A percentile compares a stretch with the other conserved stretches of the same genome.
These are phyloP conservation scores for Pseudopyrenochaeta lycopersici DNA, from an alignment of 2,329 filamentous ascomycete species.

Conservation along the genomic window DNA sequence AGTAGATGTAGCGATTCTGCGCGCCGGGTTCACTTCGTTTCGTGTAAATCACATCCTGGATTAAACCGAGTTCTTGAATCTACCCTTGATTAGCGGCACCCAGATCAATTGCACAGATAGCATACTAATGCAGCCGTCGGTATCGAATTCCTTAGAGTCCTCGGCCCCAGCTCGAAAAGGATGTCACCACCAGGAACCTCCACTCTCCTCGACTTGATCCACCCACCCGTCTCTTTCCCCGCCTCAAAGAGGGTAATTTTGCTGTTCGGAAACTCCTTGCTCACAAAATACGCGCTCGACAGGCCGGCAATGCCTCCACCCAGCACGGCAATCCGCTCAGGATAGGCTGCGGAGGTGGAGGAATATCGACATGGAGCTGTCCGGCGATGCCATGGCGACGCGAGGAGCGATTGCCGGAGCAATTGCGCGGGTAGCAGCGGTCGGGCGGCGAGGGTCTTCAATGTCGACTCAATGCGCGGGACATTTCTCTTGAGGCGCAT, in stretches of 20 bases:
- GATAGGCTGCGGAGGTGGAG: slow-evolving; percentile 31
- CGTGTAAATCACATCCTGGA: slow-evolving; percentile 65
- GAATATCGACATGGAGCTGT: slow-evolving; percentile 13
- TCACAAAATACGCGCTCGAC: slow-evolving; percentile 72
- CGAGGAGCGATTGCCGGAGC: slow-evolving; percentile 15
- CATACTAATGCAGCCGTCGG: slow-evolving; percentile 76
- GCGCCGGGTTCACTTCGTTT: slow-evolving; percentile 61
- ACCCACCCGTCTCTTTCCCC: slow-evolving; percentile 76
- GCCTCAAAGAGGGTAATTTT: slow-evolving; percentile 86
- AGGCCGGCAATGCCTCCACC: slow-evolving; percentile 63
- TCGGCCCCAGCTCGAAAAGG: slow-evolving; percentile 83
- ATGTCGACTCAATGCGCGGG: slow-evolving; percentile 41
- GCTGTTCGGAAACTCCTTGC: slow-evolving; percentile 70
- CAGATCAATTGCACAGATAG: neutral
- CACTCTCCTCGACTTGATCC: slow-evolving; percentile 75
- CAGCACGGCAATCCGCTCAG: slow-evolving; percentile 58
- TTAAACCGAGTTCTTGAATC: slow-evolving; percentile 67
- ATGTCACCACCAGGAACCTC: slow-evolving; percentile 70
- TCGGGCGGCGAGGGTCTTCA: slow-evolving; percentile 35
- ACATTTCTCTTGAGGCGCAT: slow-evolving; percentile 50
- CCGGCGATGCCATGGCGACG: slow-evolving; percentile 17
- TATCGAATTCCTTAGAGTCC: slow-evolving; percentile 76
- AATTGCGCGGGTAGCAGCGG: slow-evolving; percentile 29
- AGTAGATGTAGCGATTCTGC: slow-evolving; percentile 82
- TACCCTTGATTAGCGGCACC: slow-evolving; percentile 42